Evolutionary conservation across 768 basidiomycete species (phyloP).

Genomic region (Boletus coccyginus): DNA sequence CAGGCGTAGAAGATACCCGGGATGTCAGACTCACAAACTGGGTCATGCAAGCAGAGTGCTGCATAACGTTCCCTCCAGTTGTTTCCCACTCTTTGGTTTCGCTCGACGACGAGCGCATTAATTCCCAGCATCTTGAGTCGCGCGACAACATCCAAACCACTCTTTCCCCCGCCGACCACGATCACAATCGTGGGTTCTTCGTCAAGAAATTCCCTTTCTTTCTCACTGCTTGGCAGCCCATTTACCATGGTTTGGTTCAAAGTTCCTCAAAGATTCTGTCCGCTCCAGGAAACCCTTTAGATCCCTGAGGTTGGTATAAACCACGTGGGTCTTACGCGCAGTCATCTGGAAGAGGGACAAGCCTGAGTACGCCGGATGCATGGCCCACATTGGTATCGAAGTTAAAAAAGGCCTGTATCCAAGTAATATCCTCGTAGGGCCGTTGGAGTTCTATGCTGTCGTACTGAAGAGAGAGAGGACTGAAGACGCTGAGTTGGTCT

Average conservation of each 20-base stretch:
- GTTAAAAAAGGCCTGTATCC: conserved; percentile 43
- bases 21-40: conserved; percentile 25
- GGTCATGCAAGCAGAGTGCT: conserved; percentile 31
- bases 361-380: conserved; percentile 43
- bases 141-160: conserved; percentile 57
- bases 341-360: conserved; percentile 41
- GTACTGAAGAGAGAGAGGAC: conserved; percentile 25
- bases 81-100: conserved; percentile 28
- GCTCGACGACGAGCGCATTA: conserved; percentile 22
- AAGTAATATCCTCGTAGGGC: conserved; percentile 37
- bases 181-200: conserved; percentile 47
- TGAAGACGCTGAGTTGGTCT: conserved; percentile 38
- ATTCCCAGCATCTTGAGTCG: conserved; percentile 39
- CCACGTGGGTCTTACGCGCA: conserved; percentile 46
- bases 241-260: conserved; percentile 34
- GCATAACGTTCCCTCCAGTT: conserved; percentile 32
- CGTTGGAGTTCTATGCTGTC: conserved; percentile 19
- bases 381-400: conserved; percentile 43
- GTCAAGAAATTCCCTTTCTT: conserved; percentile 32
- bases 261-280: conserved; percentile 43
- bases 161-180: conserved; percentile 50
- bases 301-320: conserved; percentile 52
- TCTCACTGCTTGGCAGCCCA: conserved; percentile 29
- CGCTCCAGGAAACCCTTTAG: conserved; percentile 45
- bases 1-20: background rate